Percentiles rank a stretch among this genome's conserved stretches.
These are phyloP conservation scores for Spirogloea muscicola DNA, from an alignment of 139 green algal species.

Conservation along the genomic window DNA sequence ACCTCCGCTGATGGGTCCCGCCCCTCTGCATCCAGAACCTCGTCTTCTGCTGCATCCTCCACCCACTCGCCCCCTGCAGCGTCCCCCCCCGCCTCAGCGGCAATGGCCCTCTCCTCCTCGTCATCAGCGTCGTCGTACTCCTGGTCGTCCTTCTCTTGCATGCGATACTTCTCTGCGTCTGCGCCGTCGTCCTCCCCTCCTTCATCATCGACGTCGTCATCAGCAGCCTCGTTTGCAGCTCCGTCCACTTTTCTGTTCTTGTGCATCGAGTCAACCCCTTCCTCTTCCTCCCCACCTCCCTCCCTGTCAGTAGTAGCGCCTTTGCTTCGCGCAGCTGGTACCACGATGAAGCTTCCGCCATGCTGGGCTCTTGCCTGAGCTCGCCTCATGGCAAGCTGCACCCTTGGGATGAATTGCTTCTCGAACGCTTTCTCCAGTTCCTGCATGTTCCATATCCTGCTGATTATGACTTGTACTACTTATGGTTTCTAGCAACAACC, in stretches of 20 bases:
- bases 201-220: constrained; percentile 41
- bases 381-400: constrained; percentile 54
- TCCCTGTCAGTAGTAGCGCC: constrained; percentile 20
- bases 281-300: constrained; percentile 46
- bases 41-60: constrained; percentile 11
- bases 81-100: background rate
- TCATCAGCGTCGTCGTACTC: constrained; percentile 21
- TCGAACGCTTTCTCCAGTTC: constrained; percentile 63
- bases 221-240: constrained; percentile 24
- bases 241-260: constrained; percentile 6
- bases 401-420: constrained; percentile 60
- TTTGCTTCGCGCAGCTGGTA: background rate
- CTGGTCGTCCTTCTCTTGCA: background rate
- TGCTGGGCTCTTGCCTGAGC: constrained; percentile 42
- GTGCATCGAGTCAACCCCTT: constrained; percentile 2
- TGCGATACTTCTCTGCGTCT: constrained; percentile 18
- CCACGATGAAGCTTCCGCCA: constrained; percentile 3
- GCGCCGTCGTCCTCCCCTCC: constrained; percentile 38
- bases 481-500: no score
- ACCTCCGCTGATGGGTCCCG: background rate
- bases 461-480: no score
- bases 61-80: background rate
- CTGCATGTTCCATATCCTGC: no score
- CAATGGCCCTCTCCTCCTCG: background rate
- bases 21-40: background rate